These are phyloP conservation scores for Zygotorulaspora chibaensis DNA, from an alignment of 805 yeast species.

Conservation along the genomic window DNA sequence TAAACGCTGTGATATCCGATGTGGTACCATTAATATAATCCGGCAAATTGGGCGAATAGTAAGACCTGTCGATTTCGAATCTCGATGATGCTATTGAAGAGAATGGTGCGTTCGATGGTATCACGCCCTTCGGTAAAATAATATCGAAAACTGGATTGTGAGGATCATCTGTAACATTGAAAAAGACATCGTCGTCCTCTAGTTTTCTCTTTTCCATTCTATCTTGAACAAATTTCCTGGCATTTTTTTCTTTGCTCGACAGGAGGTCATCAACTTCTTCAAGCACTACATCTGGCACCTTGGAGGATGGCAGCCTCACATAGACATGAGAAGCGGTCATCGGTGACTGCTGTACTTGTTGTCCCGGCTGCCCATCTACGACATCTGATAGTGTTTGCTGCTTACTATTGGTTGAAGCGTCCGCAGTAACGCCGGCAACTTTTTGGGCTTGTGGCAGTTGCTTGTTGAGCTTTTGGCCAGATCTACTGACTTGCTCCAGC, in stretches of 20 bases:
- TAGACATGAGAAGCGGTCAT: conserved; percentile 55
- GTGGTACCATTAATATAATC: conserved; percentile 30
- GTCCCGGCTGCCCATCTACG: conserved; percentile 8
- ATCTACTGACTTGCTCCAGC: conserved; percentile 19
- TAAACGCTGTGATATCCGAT: conserved; percentile 21
- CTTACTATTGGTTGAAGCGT: neutral
- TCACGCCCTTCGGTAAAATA: conserved; percentile 49
- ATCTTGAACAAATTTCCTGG: conserved; percentile 80
- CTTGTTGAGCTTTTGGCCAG: conserved; percentile 24
- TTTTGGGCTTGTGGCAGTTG: conserved; percentile 20
- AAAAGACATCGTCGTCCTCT: conserved; percentile 66
- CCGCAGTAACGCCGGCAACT: conserved; percentile 3
- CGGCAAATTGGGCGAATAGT: conserved; percentile 38
- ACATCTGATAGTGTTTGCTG: conserved; percentile 6
- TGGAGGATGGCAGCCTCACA: conserved; percentile 82
- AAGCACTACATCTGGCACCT: conserved; percentile 88
- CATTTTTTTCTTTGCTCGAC: conserved; percentile 69
- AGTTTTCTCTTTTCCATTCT: conserved; percentile 67
- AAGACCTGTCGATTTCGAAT: conserved; percentile 60
- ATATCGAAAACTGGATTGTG: conserved; percentile 76
- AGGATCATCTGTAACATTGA: conserved; percentile 83
- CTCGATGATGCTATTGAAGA: conserved; percentile 70
- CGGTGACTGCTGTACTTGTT: conserved; percentile 16
- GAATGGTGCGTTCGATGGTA: conserved; percentile 66
- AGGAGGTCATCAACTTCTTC: conserved; percentile 74